These are phyloP conservation scores for Penicillium verhagenii DNA, from an alignment of 495 filamentous ascomycete species.

Conservation along the genomic window DNA sequence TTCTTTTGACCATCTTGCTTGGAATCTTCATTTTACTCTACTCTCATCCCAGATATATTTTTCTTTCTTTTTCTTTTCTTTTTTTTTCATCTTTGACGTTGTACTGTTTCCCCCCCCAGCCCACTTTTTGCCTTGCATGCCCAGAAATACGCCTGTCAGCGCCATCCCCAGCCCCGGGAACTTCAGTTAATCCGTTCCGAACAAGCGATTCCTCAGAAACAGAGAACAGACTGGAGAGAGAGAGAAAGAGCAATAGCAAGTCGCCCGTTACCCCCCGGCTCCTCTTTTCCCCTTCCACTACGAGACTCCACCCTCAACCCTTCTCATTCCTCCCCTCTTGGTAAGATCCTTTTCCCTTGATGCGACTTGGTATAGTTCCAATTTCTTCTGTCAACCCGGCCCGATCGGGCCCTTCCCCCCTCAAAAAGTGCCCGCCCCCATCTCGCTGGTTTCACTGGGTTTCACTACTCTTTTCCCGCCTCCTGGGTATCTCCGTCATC, in stretches of 20 bases:
- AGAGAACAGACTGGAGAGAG: slow-evolving; percentile 12
- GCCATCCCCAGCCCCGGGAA: slow-evolving; percentile 39
- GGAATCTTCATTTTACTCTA: not conserved
- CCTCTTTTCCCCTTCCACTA: slow-evolving; percentile 30
- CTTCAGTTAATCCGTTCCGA: slow-evolving; percentile 45
- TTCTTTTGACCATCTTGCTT: not conserved
- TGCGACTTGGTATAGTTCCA: slow-evolving; percentile 1
- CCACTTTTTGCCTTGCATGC: slow-evolving; percentile 24
- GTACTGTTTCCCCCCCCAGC: not conserved
- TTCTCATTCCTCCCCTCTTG: slow-evolving; percentile 14
- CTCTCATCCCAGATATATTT: not conserved
- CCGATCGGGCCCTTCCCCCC: slow-evolving; percentile 26
- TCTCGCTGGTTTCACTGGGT: slow-evolving; percentile 8
- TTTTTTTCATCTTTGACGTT: not conserved
- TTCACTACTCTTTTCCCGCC: slow-evolving; percentile 20
- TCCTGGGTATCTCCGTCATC: slow-evolving; percentile 37
- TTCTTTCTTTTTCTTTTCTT: not conserved
- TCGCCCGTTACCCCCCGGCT: slow-evolving; percentile 32
- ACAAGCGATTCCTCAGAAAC: slow-evolving; percentile 42
- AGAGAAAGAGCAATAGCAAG: slow-evolving; percentile 7
- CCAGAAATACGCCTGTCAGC: slow-evolving; percentile 43
- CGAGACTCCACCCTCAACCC: slow-evolving; percentile 17
- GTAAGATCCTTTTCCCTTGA: slow-evolving; percentile 8
- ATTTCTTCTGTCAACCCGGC: slow-evolving; percentile 13
- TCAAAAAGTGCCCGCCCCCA: slow-evolving; percentile 14